Percentiles rank a stretch among this genome's conserved stretches.
Evolutionary conservation across 192 early-diverging fungal genomes (phyloP).

Genomic region (Umbelopsis ramanniana): DNA sequence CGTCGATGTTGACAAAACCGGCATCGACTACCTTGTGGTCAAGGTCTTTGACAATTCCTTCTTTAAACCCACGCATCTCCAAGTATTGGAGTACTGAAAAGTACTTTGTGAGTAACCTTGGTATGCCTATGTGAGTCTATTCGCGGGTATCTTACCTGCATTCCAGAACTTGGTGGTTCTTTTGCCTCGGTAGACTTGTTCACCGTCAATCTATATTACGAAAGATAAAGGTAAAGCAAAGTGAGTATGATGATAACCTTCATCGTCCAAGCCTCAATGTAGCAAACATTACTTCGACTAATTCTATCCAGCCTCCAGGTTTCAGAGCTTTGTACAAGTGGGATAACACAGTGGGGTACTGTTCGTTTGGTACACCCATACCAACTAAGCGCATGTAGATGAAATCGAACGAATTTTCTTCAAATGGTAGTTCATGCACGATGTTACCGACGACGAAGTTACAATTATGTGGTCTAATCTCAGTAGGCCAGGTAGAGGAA

Average conservation of each 20-base stretch:
- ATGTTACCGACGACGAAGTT: constrained; percentile 33
- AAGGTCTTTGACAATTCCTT: neutral
- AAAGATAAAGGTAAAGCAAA: no score
- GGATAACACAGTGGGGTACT: constrained; percentile 25
- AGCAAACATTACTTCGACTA: constrained; percentile 17
- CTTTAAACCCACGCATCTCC: neutral
- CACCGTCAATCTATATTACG: neutral
- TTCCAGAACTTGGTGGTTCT: neutral
- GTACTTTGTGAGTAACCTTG: no score
- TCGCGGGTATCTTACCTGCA: neutral
- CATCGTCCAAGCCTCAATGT: no score
- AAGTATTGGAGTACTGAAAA: neutral
- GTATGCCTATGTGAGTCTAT: neutral
- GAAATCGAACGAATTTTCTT: constrained; percentile 37
- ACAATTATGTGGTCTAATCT: constrained; percentile 23
- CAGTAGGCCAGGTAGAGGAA: constrained; percentile 18
- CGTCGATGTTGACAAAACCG: neutral
- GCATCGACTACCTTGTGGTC: neutral
- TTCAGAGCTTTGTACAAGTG: constrained; percentile 28
- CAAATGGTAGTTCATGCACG: constrained; percentile 26
- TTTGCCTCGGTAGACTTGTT: neutral
- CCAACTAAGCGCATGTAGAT: constrained; percentile 29
- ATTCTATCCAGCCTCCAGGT: constrained; percentile 31
- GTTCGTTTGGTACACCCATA: neutral
- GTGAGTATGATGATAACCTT: no score